These are phyloP conservation scores for Combretum micranthum DNA, from an alignment of 345 rosid genomes.

Conservation along the genomic window DNA sequence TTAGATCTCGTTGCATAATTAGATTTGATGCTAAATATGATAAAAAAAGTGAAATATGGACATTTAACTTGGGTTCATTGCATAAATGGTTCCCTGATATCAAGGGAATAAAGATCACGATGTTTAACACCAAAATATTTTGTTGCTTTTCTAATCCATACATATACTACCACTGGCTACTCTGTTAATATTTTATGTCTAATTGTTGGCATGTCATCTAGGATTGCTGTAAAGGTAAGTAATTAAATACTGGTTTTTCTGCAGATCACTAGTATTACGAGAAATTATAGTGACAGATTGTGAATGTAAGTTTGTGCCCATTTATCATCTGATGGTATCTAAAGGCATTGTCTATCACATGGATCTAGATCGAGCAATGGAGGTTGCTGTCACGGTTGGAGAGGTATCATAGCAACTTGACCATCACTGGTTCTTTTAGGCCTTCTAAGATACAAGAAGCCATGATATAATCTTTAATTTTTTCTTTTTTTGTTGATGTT, in stretches of 20 bases:
- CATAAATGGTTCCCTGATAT: no score
- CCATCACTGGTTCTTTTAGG: conserved; percentile 1
- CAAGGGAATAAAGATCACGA: no score
- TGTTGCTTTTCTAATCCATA: no score
- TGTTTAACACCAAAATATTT: no score
- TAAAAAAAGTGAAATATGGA: no score
- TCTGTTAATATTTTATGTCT: neutral
- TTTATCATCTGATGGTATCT: conserved; percentile 63
- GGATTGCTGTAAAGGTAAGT: no score
- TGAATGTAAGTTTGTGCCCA: conserved; percentile 34
- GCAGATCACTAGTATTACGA: conserved; percentile 60
- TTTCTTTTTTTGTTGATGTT: neutral
- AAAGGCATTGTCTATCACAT: conserved; percentile 75
- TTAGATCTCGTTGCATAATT: no score
- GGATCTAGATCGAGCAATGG: conserved; percentile 60
- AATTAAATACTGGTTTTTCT: conserved; percentile 10
- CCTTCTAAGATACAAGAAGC: neutral
- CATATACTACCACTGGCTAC: no score
- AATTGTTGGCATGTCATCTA: neutral
- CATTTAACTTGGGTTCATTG: no score
- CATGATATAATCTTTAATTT: neutral
- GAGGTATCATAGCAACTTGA: conserved; percentile 37
- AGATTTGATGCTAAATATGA: no score
- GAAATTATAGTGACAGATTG: conserved; percentile 35
- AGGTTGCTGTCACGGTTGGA: conserved; percentile 68